Conservation (phyloP, 1,139 yeast genomes). For the Magnusiomyces paraingens region DNA sequence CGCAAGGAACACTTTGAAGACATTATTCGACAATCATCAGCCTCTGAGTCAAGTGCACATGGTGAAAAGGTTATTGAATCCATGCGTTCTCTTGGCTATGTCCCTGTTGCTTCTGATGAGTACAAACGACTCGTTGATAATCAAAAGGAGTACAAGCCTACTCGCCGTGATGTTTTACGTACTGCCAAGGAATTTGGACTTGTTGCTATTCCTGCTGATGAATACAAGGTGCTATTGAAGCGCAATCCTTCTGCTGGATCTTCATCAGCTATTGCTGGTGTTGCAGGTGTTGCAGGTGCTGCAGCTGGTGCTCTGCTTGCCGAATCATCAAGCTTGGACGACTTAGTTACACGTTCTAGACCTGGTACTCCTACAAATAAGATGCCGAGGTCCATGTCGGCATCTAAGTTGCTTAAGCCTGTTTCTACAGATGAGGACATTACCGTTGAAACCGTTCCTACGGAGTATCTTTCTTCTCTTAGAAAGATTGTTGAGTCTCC, state of each 20-base stretch:
- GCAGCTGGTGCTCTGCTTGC: conserved; percentile 14
- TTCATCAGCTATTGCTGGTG: not conserved
- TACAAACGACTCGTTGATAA: conserved; percentile 32
- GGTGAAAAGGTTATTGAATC: conserved; percentile 31
- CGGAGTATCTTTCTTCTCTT: conserved; percentile 30
- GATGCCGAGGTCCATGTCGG: conserved; percentile 1
- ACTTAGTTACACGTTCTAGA: not conserved
- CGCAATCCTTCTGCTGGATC: conserved; percentile 7
- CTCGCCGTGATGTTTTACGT: conserved; percentile 33
- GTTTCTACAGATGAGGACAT: conserved; percentile 13
- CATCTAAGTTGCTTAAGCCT: not conserved
- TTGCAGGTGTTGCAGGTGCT: conserved; percentile 18
- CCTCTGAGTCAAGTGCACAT: conserved; percentile 18
- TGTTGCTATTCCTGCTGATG: conserved; percentile 35
- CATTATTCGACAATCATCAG: conserved; percentile 22
- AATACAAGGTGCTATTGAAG: conserved; percentile 29
- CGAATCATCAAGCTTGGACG: conserved; percentile 5
- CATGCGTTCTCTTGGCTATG: conserved; percentile 32
- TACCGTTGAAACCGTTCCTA: conserved; percentile 33
- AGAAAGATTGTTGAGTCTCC: conserved; percentile 33
- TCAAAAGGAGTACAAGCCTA: conserved; percentile 33
- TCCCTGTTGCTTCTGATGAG: conserved; percentile 34
- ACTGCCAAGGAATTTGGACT: conserved; percentile 38
- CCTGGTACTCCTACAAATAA: conserved; percentile 4
- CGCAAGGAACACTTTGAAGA: conserved; percentile 34